Evolutionary conservation across 2,329 filamentous ascomycete genomes (phyloP).

Genomic region (Botryotinia calthae): DNA sequence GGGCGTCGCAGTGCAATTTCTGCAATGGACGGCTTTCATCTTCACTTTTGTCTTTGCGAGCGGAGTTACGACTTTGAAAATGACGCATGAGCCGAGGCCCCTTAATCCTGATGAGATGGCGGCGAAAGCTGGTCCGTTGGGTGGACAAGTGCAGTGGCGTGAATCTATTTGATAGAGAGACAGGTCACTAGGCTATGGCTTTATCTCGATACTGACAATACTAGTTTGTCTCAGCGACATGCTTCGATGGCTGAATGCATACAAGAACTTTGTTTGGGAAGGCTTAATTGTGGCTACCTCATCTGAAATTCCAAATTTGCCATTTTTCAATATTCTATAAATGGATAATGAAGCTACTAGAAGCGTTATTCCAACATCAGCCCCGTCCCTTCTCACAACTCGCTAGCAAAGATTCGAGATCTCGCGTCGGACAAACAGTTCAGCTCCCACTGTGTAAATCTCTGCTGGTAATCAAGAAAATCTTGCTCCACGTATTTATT

Average conservation of each 20-base stretch:
- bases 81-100: not conserved
- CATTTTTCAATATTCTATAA: rapidly evolving
- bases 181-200: not conserved
- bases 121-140: not conserved
- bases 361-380: rapidly evolving
- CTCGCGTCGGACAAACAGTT: not conserved
- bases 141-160: not conserved
- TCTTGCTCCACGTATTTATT: not conserved
- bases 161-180: not conserved
- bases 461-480: not conserved
- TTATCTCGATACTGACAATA: not conserved
- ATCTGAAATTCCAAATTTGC: not conserved
- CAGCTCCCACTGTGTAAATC: not conserved
- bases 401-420: not conserved
- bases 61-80: not conserved
- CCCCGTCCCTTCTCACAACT: not conserved
- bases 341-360: not conserved
- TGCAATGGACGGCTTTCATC: slow-evolving; percentile 14
- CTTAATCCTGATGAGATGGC: not conserved
- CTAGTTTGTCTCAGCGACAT: not conserved
- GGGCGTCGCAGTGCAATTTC: not conserved
- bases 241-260: not conserved
- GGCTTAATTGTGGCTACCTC: not conserved
- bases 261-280: rapidly evolving
- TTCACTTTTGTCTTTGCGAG: slow-evolving; percentile 5